Evolutionary conservation across 2,329 filamentous ascomycete species (phyloP), one percentile per base, ranked within the genome.

Genomic region (Venturia oleaginea): DNA sequence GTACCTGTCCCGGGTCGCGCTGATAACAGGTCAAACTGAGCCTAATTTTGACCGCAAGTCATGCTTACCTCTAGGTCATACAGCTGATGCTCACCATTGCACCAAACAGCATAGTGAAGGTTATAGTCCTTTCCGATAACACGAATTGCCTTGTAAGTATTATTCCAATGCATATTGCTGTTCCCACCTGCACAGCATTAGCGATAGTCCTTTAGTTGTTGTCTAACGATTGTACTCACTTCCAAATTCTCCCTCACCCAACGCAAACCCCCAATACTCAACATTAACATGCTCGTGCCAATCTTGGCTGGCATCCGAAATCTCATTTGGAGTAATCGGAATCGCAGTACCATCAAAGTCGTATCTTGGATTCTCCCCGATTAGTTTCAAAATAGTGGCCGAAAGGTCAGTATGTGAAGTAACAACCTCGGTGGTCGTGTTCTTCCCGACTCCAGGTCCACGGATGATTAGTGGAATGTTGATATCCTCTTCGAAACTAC

Each of bases 401-500:
- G 73, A 74, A n/a, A 77, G 68, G 66, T 78, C 76, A 0, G 72
- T 76, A 64, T 78, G 76, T 13, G 73, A 71, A 2, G 73, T 76
- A 0, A 76, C 73, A 22, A 75, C 67, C 17, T 75, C 68, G 3
- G 70, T 71, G 1, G 66, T 71, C 19, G 67, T 32, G 4, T 69
- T 69, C 38, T 69, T 67, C 0, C 71, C 66, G 0, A 78, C 70
- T 0, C 70, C 71, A 0, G 76, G 76, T 7, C 76, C 76, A 4
- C 76, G 73, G 11, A 78, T 69, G 38, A 74, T 70, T 17, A 78
- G 66, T 0, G 76, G 76, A 19, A 78, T 70, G 32, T 76, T 74
- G 64, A 77, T 73, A 61, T 78, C 76, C 63, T 75, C 74, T 66
- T 76, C 75, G 55, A 71, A 77, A 7, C 71, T 71, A 37, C 72